These are phyloP conservation scores for Stagonosporopsis tanaceti DNA, from an alignment of 2,329 filamentous ascomycete genomes.

Conservation along the genomic window DNA sequence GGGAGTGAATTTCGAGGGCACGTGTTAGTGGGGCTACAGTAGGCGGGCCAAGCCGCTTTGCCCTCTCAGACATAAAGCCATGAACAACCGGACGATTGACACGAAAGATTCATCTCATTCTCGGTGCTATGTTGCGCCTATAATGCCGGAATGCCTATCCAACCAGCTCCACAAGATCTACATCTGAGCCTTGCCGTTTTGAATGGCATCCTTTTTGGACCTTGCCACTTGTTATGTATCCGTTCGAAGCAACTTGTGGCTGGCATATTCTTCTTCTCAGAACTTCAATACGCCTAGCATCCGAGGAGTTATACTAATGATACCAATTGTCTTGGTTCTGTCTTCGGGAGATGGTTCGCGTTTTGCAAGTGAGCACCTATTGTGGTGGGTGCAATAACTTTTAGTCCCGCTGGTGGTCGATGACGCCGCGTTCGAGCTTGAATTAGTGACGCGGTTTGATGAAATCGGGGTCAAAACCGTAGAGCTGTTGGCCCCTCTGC, in stretches of 20 bases:
- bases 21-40: slow-evolving; percentile 36
- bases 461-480: slow-evolving; percentile 18
- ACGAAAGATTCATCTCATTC: neutral
- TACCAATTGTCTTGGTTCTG: neutral
- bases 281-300: neutral
- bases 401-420: neutral
- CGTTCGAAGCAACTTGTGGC: neutral
- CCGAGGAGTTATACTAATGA: neutral
- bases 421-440: neutral
- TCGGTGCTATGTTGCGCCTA: neutral
- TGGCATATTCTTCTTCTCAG: neutral
- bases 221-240: neutral
- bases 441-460: neutral
- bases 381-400: neutral
- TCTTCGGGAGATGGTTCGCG: neutral
- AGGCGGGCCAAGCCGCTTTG: slow-evolving; percentile 27
- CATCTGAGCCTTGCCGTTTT: neutral
- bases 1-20: slow-evolving; percentile 36
- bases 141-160: neutral
- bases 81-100: neutral
- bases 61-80: too few species aligned
- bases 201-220: neutral
- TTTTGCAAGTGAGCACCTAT: neutral
- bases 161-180: neutral
- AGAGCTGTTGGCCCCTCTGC: slow-evolving; percentile 16